A percentile compares a stretch with the other conserved stretches of the same genome.
These are phyloP conservation scores for Drechslerella coelobrocha DNA, from an alignment of 2,329 filamentous ascomycete species.

Conservation along the genomic window DNA sequence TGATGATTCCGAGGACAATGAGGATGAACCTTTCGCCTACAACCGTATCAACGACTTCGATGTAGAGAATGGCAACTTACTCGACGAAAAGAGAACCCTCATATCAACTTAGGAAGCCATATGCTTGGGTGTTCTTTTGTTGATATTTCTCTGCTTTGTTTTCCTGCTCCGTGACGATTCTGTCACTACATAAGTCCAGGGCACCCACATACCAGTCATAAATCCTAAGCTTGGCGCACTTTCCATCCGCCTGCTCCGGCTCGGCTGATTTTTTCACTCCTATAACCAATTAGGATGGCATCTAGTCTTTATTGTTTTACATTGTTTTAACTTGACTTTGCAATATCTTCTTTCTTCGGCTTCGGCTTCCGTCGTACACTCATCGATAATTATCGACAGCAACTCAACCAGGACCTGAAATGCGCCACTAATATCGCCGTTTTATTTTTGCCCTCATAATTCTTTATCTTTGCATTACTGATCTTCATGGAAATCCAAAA, in stretches of 20 bases:
- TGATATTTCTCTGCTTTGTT: not conserved
- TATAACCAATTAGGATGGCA: not conserved
- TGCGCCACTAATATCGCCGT: not conserved
- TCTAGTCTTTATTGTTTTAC: too few relatives aligned
- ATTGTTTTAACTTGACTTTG: not conserved
- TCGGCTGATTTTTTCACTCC: not conserved
- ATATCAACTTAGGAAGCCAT: slow-evolving; percentile 18
- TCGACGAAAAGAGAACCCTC: slow-evolving; percentile 32
- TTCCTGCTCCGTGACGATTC: not conserved
- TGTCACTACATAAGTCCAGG: too few relatives aligned
- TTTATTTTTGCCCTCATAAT: not conserved
- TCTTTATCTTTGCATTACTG: not conserved
- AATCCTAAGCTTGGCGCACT: too few relatives aligned
- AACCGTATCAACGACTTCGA: slow-evolving; percentile 43
- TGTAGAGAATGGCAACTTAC: slow-evolving; percentile 37
- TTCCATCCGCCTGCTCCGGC: too few relatives aligned
- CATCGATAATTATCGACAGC: not conserved
- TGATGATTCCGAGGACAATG: slow-evolving; percentile 75
- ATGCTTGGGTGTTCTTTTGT: not conserved
- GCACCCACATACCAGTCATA: too few relatives aligned
- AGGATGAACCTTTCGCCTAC: slow-evolving; percentile 46
- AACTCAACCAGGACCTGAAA: not conserved
- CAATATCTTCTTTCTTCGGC: not conserved
- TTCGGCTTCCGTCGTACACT: not conserved
- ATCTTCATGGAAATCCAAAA: slow-evolving; percentile 8